Evolutionary conservation across 2,329 filamentous ascomycete species (phyloP), one percentile per base, ranked within the genome.

Genomic region (Orbilia blumenaviensis): DNA sequence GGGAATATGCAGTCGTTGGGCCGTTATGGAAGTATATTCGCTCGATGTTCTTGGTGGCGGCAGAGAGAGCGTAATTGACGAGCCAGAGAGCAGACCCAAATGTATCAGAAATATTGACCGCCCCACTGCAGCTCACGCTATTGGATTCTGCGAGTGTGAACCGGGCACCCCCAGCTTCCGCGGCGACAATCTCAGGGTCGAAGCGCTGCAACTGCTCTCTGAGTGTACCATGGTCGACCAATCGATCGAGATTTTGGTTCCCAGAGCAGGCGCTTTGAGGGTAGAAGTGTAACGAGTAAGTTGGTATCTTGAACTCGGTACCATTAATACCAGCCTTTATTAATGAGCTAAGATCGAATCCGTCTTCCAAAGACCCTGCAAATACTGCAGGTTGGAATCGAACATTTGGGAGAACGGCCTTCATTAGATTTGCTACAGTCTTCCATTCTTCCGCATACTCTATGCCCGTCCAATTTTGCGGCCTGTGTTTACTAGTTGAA

Each of bases 1-100:
- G 58, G 2, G 72, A 52, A 21, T 76, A 76, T n/a, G 58, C 18
- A 3, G 64, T 76, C 9, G 38, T 69, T 16, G 56, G 64, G 6
- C 64, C 50, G 5, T 63, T 63, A 69, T 84, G 83, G 2, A 84
- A 72, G 60, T 83, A 81, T 23, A 83, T 81, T 4, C 81, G 80
- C 0, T 81, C 81, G 0, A 83, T 83, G 60, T 84, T 83, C n/a
- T 81, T 80, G 0, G 81, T 80, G 14, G 83, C 83, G 58, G 84
- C 83, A 38, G 83, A 80, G 14, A 84, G 79, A 41, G 83, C 80
- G 0, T 81, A 82, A 56, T 84, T 82, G 8, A 82, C 80, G 14
- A 83, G 81, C 83, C 83, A 84, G 1, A 84, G 79, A 0, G 83
- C 83, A 66, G 84, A 81, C 0, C 82, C 83, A 63, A 84, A 84